A percentile compares a stretch with the other conserved stretches of the same genome.
These are phyloP conservation scores for Linum tenue DNA, from an alignment of 345 rosid species.

Conservation along the genomic window DNA sequence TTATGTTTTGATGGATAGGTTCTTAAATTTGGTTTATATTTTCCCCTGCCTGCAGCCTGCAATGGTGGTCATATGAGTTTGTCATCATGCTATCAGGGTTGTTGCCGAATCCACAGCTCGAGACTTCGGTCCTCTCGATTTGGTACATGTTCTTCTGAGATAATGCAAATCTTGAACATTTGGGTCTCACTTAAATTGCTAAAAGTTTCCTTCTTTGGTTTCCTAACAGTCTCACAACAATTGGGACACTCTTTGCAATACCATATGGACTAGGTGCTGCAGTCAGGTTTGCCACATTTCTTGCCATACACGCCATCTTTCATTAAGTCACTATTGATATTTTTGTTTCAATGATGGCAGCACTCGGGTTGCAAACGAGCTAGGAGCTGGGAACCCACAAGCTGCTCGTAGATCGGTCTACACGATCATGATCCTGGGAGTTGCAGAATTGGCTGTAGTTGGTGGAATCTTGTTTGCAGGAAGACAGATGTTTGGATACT, in stretches of 20 bases:
- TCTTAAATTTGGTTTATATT: neutral
- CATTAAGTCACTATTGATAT: neutral
- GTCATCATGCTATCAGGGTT: constrained; percentile 19
- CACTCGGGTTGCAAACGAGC: constrained; percentile 17
- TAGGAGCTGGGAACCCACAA: constrained; percentile 15
- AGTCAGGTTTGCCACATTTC: constrained; percentile 10
- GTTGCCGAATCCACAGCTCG: constrained; percentile 19
- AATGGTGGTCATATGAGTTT: constrained; percentile 22
- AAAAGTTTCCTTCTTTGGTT: neutral
- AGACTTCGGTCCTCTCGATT: constrained; percentile 20
- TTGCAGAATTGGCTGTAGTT: constrained; percentile 7
- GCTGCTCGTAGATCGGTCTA: constrained; percentile 10
- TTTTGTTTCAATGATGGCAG: neutral
- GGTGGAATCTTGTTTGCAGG: constrained; percentile 9
- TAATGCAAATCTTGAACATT: neutral
- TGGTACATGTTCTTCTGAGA: constrained; percentile 9
- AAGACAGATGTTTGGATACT: constrained; percentile 15
- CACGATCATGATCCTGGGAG: neutral
- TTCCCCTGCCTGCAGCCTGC: constrained; percentile 7
- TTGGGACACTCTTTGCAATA: constrained; percentile 6
- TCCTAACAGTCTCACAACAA: constrained; percentile 16
- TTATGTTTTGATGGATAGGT: too few species aligned
- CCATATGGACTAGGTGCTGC: constrained; percentile 20
- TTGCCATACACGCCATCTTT: neutral
- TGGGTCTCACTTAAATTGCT: neutral